Base-by-base conservation (phyloP, 257 asterid species). In the Hygrophila difformis region DNA sequence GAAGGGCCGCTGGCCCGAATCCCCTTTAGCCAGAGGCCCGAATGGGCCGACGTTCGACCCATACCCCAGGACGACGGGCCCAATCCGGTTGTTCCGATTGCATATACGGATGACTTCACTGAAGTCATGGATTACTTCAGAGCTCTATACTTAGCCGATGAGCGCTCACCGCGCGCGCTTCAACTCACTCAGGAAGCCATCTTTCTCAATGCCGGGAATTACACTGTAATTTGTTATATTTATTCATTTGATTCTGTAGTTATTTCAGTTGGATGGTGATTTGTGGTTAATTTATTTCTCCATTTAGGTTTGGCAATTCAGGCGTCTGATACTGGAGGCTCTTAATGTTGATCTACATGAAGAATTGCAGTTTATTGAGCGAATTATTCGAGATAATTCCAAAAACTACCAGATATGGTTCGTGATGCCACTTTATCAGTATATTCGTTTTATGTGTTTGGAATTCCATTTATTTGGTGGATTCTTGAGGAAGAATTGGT, bases 361-460 rank as follows among this genome's bases (percentile, higher is more conserved):
- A 56, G 99, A 91, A 65, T 52, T 86, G 80, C 66, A 66, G 14
- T 82, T 77, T 53, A 65, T 86, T 61, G 87, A 78, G 31, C 49
- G 45, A 55, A 70, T 76, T 51, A 77, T 84, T 3, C 68, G 57
- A 52, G 81, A 59, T 36, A 86, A 76, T 47, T 41, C 93, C 34
- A 91, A 91, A 70, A 91, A 91, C 69, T 91, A 91, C 68, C 99
- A 86, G 55, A 70, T 91, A 59, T 91, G 96, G 99, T 86, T 68
- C 43, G 44, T 48, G 41, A 18, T 49, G 20, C 23, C 40, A 12
- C 38, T 49, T 49, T 50, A 19, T 33, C 13, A 7, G 4, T 36
- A 16, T 54, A 24, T 35, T 21, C 14, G 14, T 44, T 44, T 51
- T n/a, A n/a, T n/a, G n/a, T n/a, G n/a, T n/a, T n/a, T n/a, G n/a